A percentile compares a stretch with the other conserved stretches of the same genome.
Evolutionary conservation across 2,329 filamentous ascomycete species (phyloP).

Genomic region (Cercospora brassicicola): DNA sequence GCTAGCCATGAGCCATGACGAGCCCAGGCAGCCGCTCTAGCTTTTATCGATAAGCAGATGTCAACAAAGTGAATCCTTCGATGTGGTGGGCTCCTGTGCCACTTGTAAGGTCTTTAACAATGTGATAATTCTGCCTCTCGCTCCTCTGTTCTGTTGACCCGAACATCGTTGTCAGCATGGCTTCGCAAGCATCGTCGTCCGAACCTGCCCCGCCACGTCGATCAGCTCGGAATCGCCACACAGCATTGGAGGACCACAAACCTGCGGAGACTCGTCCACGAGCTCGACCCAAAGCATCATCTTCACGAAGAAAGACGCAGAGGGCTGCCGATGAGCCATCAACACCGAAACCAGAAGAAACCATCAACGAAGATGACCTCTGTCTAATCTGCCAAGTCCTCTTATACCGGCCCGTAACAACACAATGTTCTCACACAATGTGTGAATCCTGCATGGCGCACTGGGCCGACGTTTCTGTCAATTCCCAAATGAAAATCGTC

Average conservation of each 20-base stretch:
- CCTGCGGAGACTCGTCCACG: background rate
- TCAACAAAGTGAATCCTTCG: background rate
- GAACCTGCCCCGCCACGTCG: background rate
- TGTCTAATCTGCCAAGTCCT: constrained; percentile 51
- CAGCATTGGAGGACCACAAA: background rate
- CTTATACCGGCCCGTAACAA: constrained; percentile 46
- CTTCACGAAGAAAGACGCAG: background rate
- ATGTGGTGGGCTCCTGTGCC: background rate
- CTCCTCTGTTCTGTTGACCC: background rate
- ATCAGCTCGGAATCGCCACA: constrained; percentile 10
- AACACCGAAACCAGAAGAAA: constrained; percentile 10
- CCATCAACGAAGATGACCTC: constrained; percentile 44
- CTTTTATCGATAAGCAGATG: background rate
- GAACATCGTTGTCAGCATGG: background rate
- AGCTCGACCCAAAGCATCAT: background rate
- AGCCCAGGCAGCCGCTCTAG: background rate
- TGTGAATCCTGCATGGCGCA: constrained; percentile 50
- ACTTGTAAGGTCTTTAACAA: too few species aligned
- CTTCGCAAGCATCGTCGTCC: background rate
- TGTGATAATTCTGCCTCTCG: too few species aligned
- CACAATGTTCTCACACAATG: constrained; percentile 46
- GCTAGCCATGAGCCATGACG: background rate
- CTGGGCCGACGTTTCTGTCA: constrained; percentile 47
- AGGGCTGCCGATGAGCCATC: background rate
- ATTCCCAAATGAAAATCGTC: constrained; percentile 43